Evolutionary conservation across 345 rosid species (phyloP).

Genomic region (Pseudoturritis turrita): DNA sequence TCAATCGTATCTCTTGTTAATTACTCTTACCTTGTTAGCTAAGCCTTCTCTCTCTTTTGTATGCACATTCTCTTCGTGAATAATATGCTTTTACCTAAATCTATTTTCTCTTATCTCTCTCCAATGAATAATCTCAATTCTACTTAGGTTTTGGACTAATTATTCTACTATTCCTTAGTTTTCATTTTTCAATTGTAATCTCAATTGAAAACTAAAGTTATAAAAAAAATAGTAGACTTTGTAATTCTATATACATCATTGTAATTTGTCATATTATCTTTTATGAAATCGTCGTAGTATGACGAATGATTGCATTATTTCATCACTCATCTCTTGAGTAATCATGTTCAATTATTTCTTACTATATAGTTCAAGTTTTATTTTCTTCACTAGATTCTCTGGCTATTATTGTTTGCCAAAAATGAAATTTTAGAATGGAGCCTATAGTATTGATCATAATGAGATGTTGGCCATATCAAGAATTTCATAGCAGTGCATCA

Average conservation of each 20-base stretch:
- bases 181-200: background rate
- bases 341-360: slow-evolving; percentile 30
- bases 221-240: background rate
- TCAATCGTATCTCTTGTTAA: background rate
- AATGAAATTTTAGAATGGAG: background rate
- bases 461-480: slow-evolving; percentile 22
- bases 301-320: slow-evolving; percentile 26
- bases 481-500: background rate
- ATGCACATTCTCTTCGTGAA: background rate
- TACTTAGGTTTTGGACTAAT: background rate
- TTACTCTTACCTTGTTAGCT: background rate
- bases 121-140: background rate
- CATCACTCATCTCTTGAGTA: slow-evolving; percentile 23
- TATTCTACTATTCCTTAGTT: background rate
- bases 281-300: background rate
- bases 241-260: background rate
- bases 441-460: background rate
- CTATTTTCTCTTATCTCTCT: background rate
- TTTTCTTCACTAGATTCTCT: slow-evolving; percentile 20
- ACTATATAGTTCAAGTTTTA: slow-evolving; percentile 18
- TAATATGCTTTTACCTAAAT: background rate
- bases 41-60: background rate
- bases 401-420: slow-evolving; percentile 26
- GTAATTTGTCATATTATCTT: slow-evolving; percentile 20
- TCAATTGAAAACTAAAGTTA: background rate